phyloP scores from a whole-genome alignment of 345 rosid species.

The Capsella bursapastoris region DNA sequence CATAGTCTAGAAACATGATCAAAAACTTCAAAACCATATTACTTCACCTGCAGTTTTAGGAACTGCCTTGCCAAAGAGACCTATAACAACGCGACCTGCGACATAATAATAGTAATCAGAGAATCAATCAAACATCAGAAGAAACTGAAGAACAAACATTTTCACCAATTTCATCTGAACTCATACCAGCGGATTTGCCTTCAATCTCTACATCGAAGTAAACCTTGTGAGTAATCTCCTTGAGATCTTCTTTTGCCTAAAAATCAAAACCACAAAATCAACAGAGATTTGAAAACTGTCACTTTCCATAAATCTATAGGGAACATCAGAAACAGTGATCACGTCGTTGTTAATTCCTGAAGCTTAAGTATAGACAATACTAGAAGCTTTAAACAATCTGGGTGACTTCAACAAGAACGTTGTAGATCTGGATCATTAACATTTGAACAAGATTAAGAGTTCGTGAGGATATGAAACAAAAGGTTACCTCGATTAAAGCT shows the following conservation, averaged over 20 bases:
- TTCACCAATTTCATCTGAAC: not conserved
- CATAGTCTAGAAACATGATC: not conserved
- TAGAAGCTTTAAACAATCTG: constrained; percentile 4
- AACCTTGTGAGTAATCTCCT: constrained; percentile 85
- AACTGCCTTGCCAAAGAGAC: constrained; percentile 88
- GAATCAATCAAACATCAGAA: constrained; percentile 36
- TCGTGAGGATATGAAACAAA: not conserved
- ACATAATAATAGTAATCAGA: not conserved
- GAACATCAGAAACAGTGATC: not conserved
- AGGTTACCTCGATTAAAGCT: constrained; percentile 54
- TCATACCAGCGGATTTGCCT: constrained; percentile 91
- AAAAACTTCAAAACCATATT: not conserved
- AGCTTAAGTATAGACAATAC: not conserved
- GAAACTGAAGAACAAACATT: constrained; percentile 11
- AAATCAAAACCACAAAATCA: not conserved
- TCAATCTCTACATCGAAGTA: constrained; percentile 88
- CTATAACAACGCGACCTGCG: constrained; percentile 86
- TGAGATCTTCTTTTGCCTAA: constrained; percentile 74
- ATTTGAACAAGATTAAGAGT: not conserved
- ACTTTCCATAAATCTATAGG: not conserved
- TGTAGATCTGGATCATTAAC: constrained; percentile 41
- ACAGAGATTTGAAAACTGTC: not conserved
- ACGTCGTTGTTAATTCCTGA: not conserved
- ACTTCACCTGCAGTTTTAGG: constrained; percentile 83
- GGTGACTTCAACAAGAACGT: not conserved